Evolutionary conservation across 768 basidiomycete species (phyloP).

Genomic region (Cystofilobasidium capitatum): DNA sequence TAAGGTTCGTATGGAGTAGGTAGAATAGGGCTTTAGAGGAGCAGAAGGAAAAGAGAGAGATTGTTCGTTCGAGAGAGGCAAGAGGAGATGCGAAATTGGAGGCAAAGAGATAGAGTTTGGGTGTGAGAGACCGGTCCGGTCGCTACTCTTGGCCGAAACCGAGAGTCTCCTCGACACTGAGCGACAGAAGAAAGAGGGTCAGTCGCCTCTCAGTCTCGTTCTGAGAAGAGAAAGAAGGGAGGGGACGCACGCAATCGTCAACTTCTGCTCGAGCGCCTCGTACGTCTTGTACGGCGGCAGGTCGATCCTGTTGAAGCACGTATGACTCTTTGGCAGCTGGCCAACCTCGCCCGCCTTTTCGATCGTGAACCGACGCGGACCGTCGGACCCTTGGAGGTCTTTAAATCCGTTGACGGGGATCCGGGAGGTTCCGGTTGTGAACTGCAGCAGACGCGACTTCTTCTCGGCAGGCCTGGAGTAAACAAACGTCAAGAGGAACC

Average conservation of each 20-base stretch:
- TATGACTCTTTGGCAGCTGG: conserved; percentile 93
- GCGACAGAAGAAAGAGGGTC: not conserved
- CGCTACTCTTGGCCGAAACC: conserved; percentile 19
- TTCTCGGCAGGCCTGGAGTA: conserved; percentile 88
- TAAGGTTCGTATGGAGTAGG: no score
- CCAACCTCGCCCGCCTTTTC: conserved; percentile 97
- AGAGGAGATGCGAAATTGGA: not conserved
- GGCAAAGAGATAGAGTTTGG: not conserved
- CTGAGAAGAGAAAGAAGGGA: not conserved
- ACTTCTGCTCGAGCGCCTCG: conserved; percentile 82
- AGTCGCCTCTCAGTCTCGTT: not conserved
- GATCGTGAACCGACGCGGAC: conserved; percentile 92
- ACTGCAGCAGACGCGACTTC: conserved; percentile 76
- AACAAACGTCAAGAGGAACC: conserved; percentile 99
- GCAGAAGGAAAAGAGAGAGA: not conserved
- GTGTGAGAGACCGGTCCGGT: not conserved
- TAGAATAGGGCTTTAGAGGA: no score
- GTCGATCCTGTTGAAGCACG: conserved; percentile 87
- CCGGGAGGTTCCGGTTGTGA: conserved; percentile 81
- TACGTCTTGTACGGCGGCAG: conserved; percentile 78
- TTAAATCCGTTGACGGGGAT: conserved; percentile 99
- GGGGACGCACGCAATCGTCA: conserved; percentile 57
- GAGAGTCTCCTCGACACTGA: conserved; percentile 21
- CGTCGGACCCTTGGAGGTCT: conserved; percentile 94
- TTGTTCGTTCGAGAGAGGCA: not conserved